Evolutionary conservation across 1,284 basidiomycete species (phyloP).

Genomic region (Binderoboletus segoi): DNA sequence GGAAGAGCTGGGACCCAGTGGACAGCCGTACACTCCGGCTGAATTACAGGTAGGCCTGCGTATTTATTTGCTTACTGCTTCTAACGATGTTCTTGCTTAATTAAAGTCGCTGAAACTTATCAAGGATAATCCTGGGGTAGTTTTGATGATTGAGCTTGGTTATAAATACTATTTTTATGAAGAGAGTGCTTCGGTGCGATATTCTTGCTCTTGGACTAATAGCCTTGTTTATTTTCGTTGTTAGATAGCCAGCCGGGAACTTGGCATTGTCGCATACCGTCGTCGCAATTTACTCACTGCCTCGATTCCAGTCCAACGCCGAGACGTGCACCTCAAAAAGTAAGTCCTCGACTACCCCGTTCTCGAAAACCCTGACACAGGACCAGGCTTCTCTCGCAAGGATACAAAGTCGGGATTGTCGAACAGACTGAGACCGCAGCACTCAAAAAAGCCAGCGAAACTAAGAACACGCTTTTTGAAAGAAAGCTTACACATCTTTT

Average conservation of each 20-base stretch:
- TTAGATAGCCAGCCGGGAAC: slow-evolving; percentile 76
- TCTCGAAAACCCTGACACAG: background rate
- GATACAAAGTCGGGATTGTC: slow-evolving; percentile 90
- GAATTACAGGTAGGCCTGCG: slow-evolving; percentile 69
- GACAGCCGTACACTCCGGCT: slow-evolving; percentile 78
- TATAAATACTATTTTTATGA: slow-evolving; percentile 91
- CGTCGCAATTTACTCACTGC: slow-evolving; percentile 84
- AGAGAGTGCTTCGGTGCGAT: slow-evolving; percentile 73
- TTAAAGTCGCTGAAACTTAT: slow-evolving; percentile 58
- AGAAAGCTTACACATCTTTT: slow-evolving; percentile 83
- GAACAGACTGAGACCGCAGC: slow-evolving; percentile 95
- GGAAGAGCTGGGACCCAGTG: slow-evolving; percentile 73
- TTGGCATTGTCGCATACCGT: slow-evolving; percentile 80
- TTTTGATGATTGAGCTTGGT: slow-evolving; percentile 87
- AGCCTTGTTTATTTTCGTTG: slow-evolving; percentile 17
- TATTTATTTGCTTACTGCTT: background rate
- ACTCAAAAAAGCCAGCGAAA: slow-evolving; percentile 89
- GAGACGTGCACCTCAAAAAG: slow-evolving; percentile 90
- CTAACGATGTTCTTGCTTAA: background rate
- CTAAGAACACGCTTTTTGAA: slow-evolving; percentile 80
- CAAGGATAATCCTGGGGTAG: slow-evolving; percentile 68
- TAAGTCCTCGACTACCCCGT: slow-evolving; percentile 34
- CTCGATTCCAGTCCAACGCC: slow-evolving; percentile 80
- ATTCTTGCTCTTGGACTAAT: background rate
- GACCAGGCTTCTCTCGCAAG: slow-evolving; percentile 77